Conservation (phyloP, 306 rosid species). For the Comarum palustre region DNA sequence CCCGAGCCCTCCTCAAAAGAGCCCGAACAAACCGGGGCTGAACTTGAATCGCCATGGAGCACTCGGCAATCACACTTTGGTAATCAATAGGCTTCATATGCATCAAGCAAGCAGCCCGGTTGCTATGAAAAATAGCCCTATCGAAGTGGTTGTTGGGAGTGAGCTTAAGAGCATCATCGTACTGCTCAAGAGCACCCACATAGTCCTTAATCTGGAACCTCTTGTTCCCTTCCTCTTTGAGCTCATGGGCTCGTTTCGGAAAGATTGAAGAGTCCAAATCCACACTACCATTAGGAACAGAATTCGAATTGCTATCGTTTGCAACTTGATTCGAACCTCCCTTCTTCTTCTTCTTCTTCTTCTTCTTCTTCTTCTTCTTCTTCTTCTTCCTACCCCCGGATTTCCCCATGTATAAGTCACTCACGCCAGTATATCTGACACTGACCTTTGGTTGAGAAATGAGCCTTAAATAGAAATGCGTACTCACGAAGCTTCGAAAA, state of each 20-base stretch:
- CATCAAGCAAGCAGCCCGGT: slow-evolving; percentile 88
- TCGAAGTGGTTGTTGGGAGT: slow-evolving; percentile 81
- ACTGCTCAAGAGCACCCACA: slow-evolving; percentile 82
- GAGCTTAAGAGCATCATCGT: slow-evolving; percentile 76
- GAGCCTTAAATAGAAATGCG: background rate
- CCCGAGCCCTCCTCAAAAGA: slow-evolving; percentile 80
- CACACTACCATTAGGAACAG: slow-evolving; percentile 57
- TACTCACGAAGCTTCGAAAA: slow-evolving; percentile 25
- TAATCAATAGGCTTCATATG: slow-evolving; percentile 94
- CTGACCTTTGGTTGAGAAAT: slow-evolving; percentile 1
- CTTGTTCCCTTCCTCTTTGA: slow-evolving; percentile 86
- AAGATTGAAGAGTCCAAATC: slow-evolving; percentile 75
- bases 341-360: slow-evolving; percentile 90
- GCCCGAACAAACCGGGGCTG: slow-evolving; percentile 81
- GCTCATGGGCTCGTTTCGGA: slow-evolving; percentile 87
- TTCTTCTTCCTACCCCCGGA: slow-evolving; percentile 88
- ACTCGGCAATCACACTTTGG: slow-evolving; percentile 80
- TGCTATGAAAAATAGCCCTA: slow-evolving; percentile 87
- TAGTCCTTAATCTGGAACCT: slow-evolving; percentile 80
- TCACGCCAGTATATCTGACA: background rate
- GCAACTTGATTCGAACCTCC: slow-evolving; percentile 56
- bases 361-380: too few relatives aligned
- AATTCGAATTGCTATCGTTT: slow-evolving; percentile 34
- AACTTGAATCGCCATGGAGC: slow-evolving; percentile 86
- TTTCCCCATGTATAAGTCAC: slow-evolving; percentile 65